A percentile compares a stretch with the other conserved stretches of the same genome.
phyloP scores from a whole-genome alignment of 1,284 basidiomycete species.

The Leucoagaricus sp. region DNA sequence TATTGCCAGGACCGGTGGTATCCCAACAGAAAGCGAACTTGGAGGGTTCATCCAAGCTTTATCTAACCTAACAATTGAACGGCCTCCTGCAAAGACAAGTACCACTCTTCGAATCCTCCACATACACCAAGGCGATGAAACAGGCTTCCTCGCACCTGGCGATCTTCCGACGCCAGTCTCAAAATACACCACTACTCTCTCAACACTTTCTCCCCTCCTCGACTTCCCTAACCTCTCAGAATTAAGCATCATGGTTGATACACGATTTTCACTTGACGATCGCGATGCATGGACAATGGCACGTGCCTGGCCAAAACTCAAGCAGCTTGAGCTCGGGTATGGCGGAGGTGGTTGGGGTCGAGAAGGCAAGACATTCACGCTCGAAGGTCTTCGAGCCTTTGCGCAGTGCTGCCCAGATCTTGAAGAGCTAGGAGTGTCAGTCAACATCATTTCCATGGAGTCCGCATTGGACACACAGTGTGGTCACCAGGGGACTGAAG shows the following conservation, averaged over 20 bases:
- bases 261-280: not conserved
- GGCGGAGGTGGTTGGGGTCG: not conserved
- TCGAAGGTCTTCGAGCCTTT: slow-evolving; percentile 5
- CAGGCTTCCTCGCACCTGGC: not conserved
- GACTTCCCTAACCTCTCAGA: not conserved
- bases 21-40: not conserved
- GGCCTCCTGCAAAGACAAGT: not conserved
- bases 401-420: not conserved
- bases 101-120: not conserved
- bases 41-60: not conserved
- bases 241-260: not conserved
- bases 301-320: slow-evolving; percentile 5
- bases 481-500: not conserved
- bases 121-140: not conserved
- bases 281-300: slow-evolving; percentile 3
- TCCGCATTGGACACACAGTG: not conserved
- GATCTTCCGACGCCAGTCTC: not conserved
- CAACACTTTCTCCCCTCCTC: slow-evolving; percentile 6
- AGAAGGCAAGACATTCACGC: not conserved
- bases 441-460: not conserved
- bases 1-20: not conserved
- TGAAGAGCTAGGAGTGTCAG: not conserved
- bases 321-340: slow-evolving; percentile 1
- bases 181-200: not conserved
- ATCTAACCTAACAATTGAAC: not conserved